A percentile compares a stretch with the other conserved stretches of the same genome.
These are phyloP conservation scores for Paecilomyces niveus DNA, from an alignment of 2,329 filamentous ascomycete genomes.

Conservation along the genomic window DNA sequence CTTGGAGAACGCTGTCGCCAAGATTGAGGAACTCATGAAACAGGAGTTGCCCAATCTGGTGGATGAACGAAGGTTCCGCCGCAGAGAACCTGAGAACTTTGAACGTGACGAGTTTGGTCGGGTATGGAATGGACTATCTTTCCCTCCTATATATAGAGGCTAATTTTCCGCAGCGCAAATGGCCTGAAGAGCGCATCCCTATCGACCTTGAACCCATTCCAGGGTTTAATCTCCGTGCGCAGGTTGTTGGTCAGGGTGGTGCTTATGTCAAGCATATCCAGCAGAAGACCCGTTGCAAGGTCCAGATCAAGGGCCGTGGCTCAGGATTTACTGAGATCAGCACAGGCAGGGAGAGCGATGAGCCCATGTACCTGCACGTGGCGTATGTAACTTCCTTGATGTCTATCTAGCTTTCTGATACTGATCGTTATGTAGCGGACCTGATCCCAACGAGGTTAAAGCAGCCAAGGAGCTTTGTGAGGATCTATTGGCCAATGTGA, in stretches of 20 bases:
- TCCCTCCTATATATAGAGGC: constrained; percentile 11
- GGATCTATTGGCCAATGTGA: constrained; percentile 79
- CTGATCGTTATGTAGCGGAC: constrained; percentile 57
- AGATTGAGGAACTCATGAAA: constrained; percentile 93
- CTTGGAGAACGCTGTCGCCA: constrained; percentile 77
- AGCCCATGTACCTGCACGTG: constrained; percentile 94
- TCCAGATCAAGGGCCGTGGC: constrained; percentile 95
- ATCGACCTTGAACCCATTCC: constrained; percentile 85
- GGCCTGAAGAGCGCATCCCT: constrained; percentile 92
- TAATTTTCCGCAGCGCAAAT: constrained; percentile 68
- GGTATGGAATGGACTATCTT: constrained; percentile 42
- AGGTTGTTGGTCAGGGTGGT: constrained; percentile 90
- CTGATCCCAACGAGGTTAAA: constrained; percentile 77
- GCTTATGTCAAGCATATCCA: constrained; percentile 98
- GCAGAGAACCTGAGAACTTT: constrained; percentile 67
- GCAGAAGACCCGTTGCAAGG: constrained; percentile 86
- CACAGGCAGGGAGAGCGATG: constrained; percentile 85
- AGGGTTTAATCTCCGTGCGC: constrained; percentile 91
- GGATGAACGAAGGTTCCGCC: constrained; percentile 85
- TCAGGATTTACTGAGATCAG: constrained; percentile 88
- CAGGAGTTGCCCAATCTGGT: constrained; percentile 93
- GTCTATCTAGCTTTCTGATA: neutral
- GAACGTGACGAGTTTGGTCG: constrained; percentile 88
- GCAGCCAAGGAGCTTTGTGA: constrained; percentile 83
- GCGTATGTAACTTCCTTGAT: constrained; percentile 54